Evolutionary conservation across 768 basidiomycete species (phyloP), one percentile per base, ranked within the genome.

Genomic region (Pisolithus marmoratus): DNA sequence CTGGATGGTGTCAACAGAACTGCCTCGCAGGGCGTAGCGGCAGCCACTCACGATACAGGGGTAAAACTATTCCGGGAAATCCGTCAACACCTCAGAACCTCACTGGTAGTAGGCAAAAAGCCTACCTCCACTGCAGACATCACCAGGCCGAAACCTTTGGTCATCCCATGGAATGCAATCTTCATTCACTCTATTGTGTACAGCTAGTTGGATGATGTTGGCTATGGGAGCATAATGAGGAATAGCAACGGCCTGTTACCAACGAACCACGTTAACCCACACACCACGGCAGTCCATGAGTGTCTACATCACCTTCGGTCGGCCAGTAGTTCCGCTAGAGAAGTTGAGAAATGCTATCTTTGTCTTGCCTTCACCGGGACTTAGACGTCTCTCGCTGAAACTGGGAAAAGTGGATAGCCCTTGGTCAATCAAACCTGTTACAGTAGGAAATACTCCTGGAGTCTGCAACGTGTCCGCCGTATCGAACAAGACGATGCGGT

Each of bases 251-350:
- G 82, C 81, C 79, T 81, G 45, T 12, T 24, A 8, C 15, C 27
- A 11, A 20, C 4, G 41, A 49, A 23, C 11, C 19, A 38, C 17
- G n/a, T 20, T 6, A 17, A 19, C 19, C 12, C 22, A 17, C 26
- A 9, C 15, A 23, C 27, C 48, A n/a, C n/a, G 4, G 41, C 46
- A 22, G 17, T 6, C 4, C 37, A 19, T 20, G 6, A 19, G 9
- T 12, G 7, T 48, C 36, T 19, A 22, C 19, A 54, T n/a, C 48
- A 82, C 83, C 78, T 89, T 86, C 0, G 87, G 87, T 54, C 72
- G 79, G 1, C 87, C 87, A 2, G 87, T 90, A 0, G 87, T 90
- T 22, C 84, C 84, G 20, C 85, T 87, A 0, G 85, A 87, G 61
- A 88, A 88, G 60, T 76, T 81, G 24, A 87, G 67, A 54, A 87